phyloP scores from a whole-genome alignment of 2,329 filamentous ascomycete genomes.

The Fusarium palustre region DNA sequence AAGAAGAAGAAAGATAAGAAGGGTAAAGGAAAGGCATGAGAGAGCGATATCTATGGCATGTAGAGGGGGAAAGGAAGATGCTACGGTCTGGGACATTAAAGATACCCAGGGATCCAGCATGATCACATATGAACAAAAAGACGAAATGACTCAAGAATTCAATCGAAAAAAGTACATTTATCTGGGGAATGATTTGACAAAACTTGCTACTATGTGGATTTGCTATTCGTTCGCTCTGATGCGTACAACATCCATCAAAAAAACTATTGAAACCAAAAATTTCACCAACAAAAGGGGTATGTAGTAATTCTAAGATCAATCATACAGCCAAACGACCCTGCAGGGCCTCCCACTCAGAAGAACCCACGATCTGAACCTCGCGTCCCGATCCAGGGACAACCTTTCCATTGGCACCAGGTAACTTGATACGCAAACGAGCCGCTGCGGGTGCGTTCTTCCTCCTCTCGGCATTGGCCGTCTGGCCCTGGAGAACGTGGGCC shows the following conservation, averaged over 20 bases:
- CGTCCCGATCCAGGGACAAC: slow-evolving; percentile 52
- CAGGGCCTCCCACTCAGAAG: slow-evolving; percentile 66
- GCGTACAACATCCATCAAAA: slow-evolving; percentile 29
- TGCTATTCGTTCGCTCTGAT: slow-evolving; percentile 29
- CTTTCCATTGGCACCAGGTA: slow-evolving; percentile 62
- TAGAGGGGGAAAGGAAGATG: not conserved
- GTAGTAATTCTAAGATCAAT: slow-evolving; percentile 49
- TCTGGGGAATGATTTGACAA: slow-evolving; percentile 17
- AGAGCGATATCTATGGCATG: not conserved
- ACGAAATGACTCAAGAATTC: slow-evolving; percentile 32
- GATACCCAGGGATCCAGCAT: slow-evolving; percentile 37
- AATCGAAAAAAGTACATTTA: slow-evolving; percentile 9
- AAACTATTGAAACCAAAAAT: slow-evolving; percentile 22
- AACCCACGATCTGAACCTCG: slow-evolving; percentile 65
- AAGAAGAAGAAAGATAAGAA: slow-evolving; percentile 64
- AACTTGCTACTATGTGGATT: slow-evolving; percentile 30
- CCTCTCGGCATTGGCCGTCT: slow-evolving; percentile 38
- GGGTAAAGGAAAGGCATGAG: slow-evolving; percentile 54
- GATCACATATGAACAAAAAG: slow-evolving; percentile 31
- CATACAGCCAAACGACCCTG: slow-evolving; percentile 56
- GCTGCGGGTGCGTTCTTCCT: slow-evolving; percentile 51
- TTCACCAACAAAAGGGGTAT: slow-evolving; percentile 42
- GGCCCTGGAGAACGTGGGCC: slow-evolving; percentile 55
- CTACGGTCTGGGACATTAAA: slow-evolving; percentile 34
- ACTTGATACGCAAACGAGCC: slow-evolving; percentile 63